Evolutionary conservation across 2,329 filamentous ascomycete genomes (phyloP), one percentile per base, ranked within the genome.

Genomic region (Ceratocystis alfenasii): DNA sequence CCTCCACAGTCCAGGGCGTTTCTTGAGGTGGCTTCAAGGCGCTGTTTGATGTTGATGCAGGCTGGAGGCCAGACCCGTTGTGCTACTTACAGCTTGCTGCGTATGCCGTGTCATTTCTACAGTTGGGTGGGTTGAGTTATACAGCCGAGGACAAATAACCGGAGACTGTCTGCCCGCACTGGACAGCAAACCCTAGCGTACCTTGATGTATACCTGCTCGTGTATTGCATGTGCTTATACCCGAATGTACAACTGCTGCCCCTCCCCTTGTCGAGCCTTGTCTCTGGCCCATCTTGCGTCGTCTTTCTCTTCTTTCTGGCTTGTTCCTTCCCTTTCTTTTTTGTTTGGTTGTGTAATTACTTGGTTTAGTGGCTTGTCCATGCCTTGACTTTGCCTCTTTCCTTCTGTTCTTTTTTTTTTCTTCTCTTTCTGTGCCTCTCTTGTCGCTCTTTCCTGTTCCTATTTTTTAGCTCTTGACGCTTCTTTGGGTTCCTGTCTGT

Each of bases 41-140:
- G 55, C n/a, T 59, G 55, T 59, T 59, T 59, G 55, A 59, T 59
- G 30, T 30, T 59, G 55, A 59, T 59, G 55, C 53, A 57, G 25
- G 28, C 20, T 30, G 28, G 17, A n/a, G 46, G 17, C 17, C 46
- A n/a, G 17, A 17, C 46, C 20, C 17, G 8, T 10, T 41, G 36
- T 41, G 36, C 10, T 12, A 41, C 36, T 12, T 41, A 3, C 36
- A 41, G 12, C 36, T 41, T 41, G 10, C 36, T 41, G 36, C 36
- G 36, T 41, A 41, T 41, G 36, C 36, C 36, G 36, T 41, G 36
- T 41, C 36, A 41, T 41, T 41, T 12, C 36, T 41, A 4, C 3
- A 12, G 12, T 15, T 41, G 12, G 36, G 10, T 5, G 36, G 10
- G 36, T 41, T 41, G 36, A 41, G 36, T 41, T 41, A 12, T 41